A percentile compares a stretch with the other conserved stretches of the same genome.
These are phyloP conservation scores for Hippophae tibetana DNA, from an alignment of 306 rosid species.

Conservation along the genomic window DNA sequence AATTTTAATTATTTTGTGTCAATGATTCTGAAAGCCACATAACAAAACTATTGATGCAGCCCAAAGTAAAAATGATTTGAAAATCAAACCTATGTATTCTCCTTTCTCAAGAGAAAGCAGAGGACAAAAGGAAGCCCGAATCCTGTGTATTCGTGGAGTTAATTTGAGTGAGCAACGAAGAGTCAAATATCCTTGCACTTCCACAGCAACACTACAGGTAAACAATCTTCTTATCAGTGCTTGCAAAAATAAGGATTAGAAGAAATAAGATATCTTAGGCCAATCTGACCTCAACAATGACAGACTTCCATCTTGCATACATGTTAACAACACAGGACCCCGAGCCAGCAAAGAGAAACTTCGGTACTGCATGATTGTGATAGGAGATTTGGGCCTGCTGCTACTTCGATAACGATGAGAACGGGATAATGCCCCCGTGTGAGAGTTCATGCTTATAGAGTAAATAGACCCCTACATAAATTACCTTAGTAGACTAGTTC, in stretches of 20 bases:
- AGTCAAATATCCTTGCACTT: slow-evolving; percentile 86
- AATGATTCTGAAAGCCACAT: not conserved
- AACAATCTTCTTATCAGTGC: slow-evolving; percentile 20
- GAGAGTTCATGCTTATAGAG: slow-evolving; percentile 82
- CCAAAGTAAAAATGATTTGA: slow-evolving; percentile 1
- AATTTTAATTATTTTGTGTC: no score
- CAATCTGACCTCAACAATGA: slow-evolving; percentile 80
- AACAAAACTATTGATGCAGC: not conserved
- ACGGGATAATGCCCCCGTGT: slow-evolving; percentile 76
- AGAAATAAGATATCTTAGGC: slow-evolving; percentile 10
- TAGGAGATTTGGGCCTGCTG: slow-evolving; percentile 63
- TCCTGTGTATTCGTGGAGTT: slow-evolving; percentile 72
- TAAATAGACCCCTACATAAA: slow-evolving; percentile 70
- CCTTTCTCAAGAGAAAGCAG: slow-evolving; percentile 96
- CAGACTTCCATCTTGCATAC: slow-evolving; percentile 82
- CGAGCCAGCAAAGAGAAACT: slow-evolving; percentile 88
- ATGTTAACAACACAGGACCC: slow-evolving; percentile 83
- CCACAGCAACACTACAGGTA: slow-evolving; percentile 67
- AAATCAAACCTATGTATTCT: slow-evolving; percentile 69
- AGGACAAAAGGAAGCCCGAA: slow-evolving; percentile 90
- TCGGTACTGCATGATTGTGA: slow-evolving; percentile 76
- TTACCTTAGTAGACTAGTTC: slow-evolving; percentile 23
- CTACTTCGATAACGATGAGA: slow-evolving; percentile 69
- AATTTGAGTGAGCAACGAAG: slow-evolving; percentile 90
- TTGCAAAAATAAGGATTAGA: slow-evolving; percentile 10